A percentile compares a stretch with the other conserved stretches of the same genome.
Conservation (phyloP, 2,329 filamentous ascomycete species). For the Arthrobotrys musiformis region DNA sequence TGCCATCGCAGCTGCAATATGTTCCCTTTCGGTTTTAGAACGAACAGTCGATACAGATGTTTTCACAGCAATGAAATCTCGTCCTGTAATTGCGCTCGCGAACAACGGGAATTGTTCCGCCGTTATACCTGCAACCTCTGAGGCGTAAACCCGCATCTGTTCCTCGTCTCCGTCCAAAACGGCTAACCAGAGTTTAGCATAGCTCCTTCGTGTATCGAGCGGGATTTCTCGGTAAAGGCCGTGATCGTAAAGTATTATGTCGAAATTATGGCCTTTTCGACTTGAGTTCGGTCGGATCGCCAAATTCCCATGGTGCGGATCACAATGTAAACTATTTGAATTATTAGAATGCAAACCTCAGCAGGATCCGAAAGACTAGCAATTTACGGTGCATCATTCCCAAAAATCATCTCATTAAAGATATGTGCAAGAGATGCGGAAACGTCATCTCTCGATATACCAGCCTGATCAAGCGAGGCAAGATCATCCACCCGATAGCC, state of each 20-base stretch:
- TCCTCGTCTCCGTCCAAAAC: slow-evolving; percentile 89
- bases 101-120: slow-evolving; percentile 95
- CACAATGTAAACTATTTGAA: slow-evolving; percentile 76
- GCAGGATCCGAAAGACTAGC: no score
- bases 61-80: slow-evolving; percentile 83
- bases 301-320: slow-evolving; percentile 95
- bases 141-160: slow-evolving; percentile 86
- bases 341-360: not conserved
- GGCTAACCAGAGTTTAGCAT: slow-evolving; percentile 97
- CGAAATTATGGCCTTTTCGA: slow-evolving; percentile 79
- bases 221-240: slow-evolving; percentile 95
- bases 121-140: slow-evolving; percentile 86
- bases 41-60: slow-evolving; percentile 71
- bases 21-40: slow-evolving; percentile 80
- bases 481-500: slow-evolving; percentile 90
- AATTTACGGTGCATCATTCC: slow-evolving; percentile 75
- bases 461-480: slow-evolving; percentile 81
- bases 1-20: slow-evolving; percentile 83
- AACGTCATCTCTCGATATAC: slow-evolving; percentile 94
- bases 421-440: slow-evolving; percentile 88
- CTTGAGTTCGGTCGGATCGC: slow-evolving; percentile 81
- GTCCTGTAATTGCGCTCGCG: slow-evolving; percentile 92
- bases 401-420: slow-evolving; percentile 99
- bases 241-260: slow-evolving; percentile 95
- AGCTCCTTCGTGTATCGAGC: slow-evolving; percentile 78